Percentiles rank a stretch among this genome's conserved stretches.
These are phyloP conservation scores for Hydnum rufescens DNA, from an alignment of 768 basidiomycete species.

Conservation along the genomic window DNA sequence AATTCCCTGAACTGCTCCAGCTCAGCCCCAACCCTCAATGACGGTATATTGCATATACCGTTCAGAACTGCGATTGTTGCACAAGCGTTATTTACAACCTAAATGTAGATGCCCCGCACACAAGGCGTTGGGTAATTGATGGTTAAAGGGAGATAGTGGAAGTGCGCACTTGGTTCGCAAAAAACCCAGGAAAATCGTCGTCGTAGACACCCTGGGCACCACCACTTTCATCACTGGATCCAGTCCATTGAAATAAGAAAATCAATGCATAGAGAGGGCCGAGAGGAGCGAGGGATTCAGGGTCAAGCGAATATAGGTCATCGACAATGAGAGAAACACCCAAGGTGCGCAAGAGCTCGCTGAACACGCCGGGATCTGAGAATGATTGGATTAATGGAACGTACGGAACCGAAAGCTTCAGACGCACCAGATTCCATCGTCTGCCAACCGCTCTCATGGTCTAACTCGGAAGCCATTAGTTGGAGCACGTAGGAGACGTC, in stretches of 20 bases:
- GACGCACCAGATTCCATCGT: constrained; percentile 1
- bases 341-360: constrained; percentile 60
- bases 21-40: constrained; percentile 40
- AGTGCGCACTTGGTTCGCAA: constrained; percentile 46
- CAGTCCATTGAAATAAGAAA: constrained; percentile 95
- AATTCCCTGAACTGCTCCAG: constrained; percentile 59
- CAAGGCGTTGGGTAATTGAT: background rate
- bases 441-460: constrained; percentile 2
- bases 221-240: constrained; percentile 19
- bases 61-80: constrained; percentile 91
- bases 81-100: constrained; percentile 91
- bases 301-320: constrained; percentile 71
- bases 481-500: too few relatives aligned
- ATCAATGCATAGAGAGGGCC: constrained; percentile 80
- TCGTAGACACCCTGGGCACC: constrained; percentile 12
- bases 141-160: background rate
- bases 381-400: background rate
- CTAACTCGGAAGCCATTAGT: background rate
- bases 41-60: constrained; percentile 64
- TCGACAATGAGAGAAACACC: constrained; percentile 76
- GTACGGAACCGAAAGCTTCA: background rate
- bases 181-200: constrained; percentile 60
- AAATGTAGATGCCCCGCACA: background rate
- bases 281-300: constrained; percentile 46
- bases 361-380: constrained; percentile 1